Conservation (phyloP, 2,329 filamentous ascomycete species). For the Gremmenia infestans region DNA sequence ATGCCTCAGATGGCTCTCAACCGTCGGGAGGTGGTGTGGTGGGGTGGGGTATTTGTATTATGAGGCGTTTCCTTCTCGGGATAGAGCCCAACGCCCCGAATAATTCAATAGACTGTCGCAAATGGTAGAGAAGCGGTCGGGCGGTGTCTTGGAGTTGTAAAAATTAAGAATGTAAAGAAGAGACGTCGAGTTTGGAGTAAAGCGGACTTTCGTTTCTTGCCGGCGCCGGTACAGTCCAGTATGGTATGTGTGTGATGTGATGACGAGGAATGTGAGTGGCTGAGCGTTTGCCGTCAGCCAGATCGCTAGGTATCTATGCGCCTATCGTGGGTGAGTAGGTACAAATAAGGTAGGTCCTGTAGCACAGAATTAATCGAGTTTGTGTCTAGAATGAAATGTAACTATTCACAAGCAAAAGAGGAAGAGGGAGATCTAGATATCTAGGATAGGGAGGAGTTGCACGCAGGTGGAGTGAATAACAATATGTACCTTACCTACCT, state of each 20-base stretch:
- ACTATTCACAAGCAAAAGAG: background rate
- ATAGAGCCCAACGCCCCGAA: background rate
- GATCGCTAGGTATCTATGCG: background rate
- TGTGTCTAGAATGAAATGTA: background rate
- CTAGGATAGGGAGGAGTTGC: background rate
- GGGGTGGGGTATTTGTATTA: slow-evolving; percentile 1
- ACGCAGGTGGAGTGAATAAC: no score
- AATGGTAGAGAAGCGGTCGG: background rate
- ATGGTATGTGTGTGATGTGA: slow-evolving; percentile 5
- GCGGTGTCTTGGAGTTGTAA: background rate
- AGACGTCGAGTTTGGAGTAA: slow-evolving; percentile 1
- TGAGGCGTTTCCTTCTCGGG: background rate
- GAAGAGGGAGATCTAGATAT: no score
- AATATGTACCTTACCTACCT: no score
- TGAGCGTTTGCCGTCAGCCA: slow-evolving; percentile 14
- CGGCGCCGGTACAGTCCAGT: background rate
- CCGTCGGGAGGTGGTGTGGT: slow-evolving; percentile 5
- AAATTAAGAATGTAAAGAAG: background rate
- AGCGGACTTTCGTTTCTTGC: slow-evolving; percentile 8
- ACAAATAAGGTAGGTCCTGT: background rate
- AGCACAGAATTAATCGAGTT: background rate
- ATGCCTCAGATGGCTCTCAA: slow-evolving; percentile 2
- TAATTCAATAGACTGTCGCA: background rate
- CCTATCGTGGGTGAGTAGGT: background rate
- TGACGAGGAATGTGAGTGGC: slow-evolving; percentile 27